Evolutionary conservation across 1,139 yeast species (phyloP), one percentile per base, ranked within the genome.

Genomic region (Taphrina flavorubra): DNA sequence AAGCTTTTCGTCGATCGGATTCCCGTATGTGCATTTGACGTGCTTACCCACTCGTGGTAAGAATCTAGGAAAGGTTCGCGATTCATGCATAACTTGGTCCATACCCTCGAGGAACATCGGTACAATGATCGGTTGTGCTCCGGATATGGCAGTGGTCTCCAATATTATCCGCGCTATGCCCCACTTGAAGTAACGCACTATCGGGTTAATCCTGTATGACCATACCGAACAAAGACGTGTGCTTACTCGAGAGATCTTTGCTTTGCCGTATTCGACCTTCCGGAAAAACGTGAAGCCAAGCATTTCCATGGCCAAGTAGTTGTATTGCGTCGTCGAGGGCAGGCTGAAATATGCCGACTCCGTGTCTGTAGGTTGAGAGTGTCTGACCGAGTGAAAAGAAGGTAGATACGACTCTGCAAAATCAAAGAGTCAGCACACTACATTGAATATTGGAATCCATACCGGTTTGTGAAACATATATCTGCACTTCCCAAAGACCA

Each of bases 401-500:
- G 46, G 70, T 68, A 25, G 75, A 60, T 8, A 75, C 70, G 5
- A 73, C 18, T 51, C 71, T 70, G 20, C 8, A 62, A n/a, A 44
- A 31, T 14, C 39, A 14, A 67, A 37, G 20, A 37, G 11, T 60
- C 51, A 14, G 13, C 31, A 16, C 20, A 11, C 4, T 25, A 25
- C 31, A 13, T 16, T 25, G 13, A 13, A 34, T 34, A 34, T 16
- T 14, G 18, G 16, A 46, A 34, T 78, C 10, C 76, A 5, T 82
- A 74, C 56, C 78, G 78, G 72, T 82, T 86, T 37, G 87, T 85
- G 77, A 94, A 94, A 76, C 98, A 92, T 47, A 94, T 86, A 76
- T 94, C 92, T 69, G 89, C 87, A 8, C 99, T 98, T 0, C 97
- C 99, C 72, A 94, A 82, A 6, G 97, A 92, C 98, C 98, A 94